These are phyloP conservation scores for Colletotrichum liriopes DNA, from an alignment of 2,329 filamentous ascomycete species.

Conservation along the genomic window DNA sequence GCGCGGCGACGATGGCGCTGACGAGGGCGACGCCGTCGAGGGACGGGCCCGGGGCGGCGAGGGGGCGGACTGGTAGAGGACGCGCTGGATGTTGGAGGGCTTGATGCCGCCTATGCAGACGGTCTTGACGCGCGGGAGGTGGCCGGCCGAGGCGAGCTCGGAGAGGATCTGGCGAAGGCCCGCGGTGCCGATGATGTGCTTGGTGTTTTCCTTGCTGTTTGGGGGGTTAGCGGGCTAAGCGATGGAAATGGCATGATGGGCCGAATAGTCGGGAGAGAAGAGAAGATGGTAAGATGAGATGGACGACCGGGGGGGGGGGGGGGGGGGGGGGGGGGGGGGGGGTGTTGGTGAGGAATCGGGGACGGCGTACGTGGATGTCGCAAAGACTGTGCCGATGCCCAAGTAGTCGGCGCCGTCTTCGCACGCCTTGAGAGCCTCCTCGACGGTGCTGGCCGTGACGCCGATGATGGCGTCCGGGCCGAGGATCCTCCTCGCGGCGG, in stretches of 20 bases:
- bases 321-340: too few relatives aligned
- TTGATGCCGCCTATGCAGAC: conserved; percentile 95
- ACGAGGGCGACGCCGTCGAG: conserved; percentile 91
- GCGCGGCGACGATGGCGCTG: conserved; percentile 85
- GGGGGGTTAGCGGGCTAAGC: not conserved
- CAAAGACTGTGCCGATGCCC: conserved; percentile 90
- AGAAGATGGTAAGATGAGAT: not conserved
- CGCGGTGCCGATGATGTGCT: conserved; percentile 82
- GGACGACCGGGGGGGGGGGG: not conserved
- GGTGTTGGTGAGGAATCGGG: not conserved
- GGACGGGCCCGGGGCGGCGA: conserved; percentile 61
- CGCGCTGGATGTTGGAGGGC: conserved; percentile 79
- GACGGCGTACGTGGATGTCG: conserved; percentile 79
- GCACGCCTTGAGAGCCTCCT: conserved; percentile 82
- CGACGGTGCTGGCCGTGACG: conserved; percentile 82
- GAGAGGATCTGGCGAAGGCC: conserved; percentile 79
- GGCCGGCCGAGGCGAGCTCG: conserved; percentile 67
- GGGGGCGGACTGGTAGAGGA: conserved; percentile 78
- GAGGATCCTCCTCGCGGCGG: conserved; percentile 79
- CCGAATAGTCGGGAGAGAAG: too few relatives aligned
- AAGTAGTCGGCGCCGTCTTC: conserved; percentile 88
- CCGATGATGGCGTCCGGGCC: conserved; percentile 88
- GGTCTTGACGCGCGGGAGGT: conserved; percentile 65
- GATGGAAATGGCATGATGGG: not conserved
- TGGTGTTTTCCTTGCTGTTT: conserved; percentile 89